Percentiles rank a stretch among this genome's conserved stretches.
Conservation (phyloP, 192 early-diverging fungal genomes). For the Podochytrium sp. region DNA sequence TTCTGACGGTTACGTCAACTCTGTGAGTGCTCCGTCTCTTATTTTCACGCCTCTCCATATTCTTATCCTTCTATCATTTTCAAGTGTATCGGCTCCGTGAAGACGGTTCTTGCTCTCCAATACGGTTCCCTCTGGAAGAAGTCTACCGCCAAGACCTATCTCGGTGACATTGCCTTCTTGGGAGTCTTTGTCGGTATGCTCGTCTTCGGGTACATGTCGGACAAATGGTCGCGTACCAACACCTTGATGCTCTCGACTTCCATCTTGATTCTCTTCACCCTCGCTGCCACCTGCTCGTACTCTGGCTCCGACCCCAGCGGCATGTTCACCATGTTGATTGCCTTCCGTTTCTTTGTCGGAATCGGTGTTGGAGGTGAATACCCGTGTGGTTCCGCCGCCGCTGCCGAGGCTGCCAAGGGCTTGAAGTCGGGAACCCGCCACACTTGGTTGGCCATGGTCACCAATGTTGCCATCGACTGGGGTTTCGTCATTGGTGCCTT, state of each 20-base stretch:
- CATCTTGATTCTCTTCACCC: neutral
- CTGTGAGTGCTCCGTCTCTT: neutral
- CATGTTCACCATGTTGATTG: neutral
- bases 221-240: slow-evolving; percentile 1
- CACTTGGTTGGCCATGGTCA: slow-evolving; percentile 4
- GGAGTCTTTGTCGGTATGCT: neutral
- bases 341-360: neutral
- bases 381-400: neutral
- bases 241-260: neutral
- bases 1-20: slow-evolving; percentile 2
- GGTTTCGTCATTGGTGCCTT: slow-evolving; percentile 14
- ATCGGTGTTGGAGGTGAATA: slow-evolving; percentile 9
- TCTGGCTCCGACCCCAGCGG: neutral
- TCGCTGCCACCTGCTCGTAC: neutral
- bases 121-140: neutral
- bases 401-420: neutral
- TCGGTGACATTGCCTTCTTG: slow-evolving; percentile 1
- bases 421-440: neutral
- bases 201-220: neutral
- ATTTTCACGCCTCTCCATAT: too few species aligned
- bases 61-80: too few species aligned
- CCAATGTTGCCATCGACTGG: slow-evolving; percentile 13
- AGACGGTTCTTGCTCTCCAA: neutral
- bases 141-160: neutral
- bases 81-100: neutral